Base-by-base conservation (phyloP, 371 early-diverging fungal species). In the Fennellomyces sp. region DNA sequence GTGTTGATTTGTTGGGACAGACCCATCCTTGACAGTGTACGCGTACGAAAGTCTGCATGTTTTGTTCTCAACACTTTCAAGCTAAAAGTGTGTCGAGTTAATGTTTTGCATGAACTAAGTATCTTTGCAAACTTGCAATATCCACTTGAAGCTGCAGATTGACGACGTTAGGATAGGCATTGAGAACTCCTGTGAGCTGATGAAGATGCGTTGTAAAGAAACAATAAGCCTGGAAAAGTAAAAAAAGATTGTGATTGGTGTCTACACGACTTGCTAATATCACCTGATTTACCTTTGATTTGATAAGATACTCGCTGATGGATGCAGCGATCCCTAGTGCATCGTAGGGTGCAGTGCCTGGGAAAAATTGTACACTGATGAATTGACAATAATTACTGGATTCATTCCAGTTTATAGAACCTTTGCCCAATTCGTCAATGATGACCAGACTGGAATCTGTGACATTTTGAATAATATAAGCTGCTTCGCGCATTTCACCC, bases 371-470 rank as follows among this genome's bases (percentile, higher is more conserved):
- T n/a, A n/a, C n/a, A n/a, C n/a, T n/a, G n/a, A n/a, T n/a, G 21
- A 4, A 54, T 23, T 21, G 19, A 21, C 0, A 12, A 17, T 41
- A 0, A 30, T 33, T 1, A 8, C 28, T 17, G 33, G 39, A 8
- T 57, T 27, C 29, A 23, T 19, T 1, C 1, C 59, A 30, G 19
- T 27, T 1, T n/a, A n/a, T n/a, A n/a, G 13, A 82, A 82, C 99
- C 98, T 77, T 98, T 73, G 5, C 99, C 99, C 12, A 99, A 86
- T 74, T 99, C 99, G 70, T 99, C 99, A 47, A 99, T 88, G 27
- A 99, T 74, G 1, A 97, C 86, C 19, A 99, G 71, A 47, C 92
- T 89, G 13, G 73, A 63, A 29, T 80, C 68, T 0, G 88, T 86
- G 2, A 89, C 80, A 58, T 88, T 81, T 48, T 92, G 84, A 38